Conservation (phyloP, 106 monocot species). For the Acanthochlamys bracteata region DNA sequence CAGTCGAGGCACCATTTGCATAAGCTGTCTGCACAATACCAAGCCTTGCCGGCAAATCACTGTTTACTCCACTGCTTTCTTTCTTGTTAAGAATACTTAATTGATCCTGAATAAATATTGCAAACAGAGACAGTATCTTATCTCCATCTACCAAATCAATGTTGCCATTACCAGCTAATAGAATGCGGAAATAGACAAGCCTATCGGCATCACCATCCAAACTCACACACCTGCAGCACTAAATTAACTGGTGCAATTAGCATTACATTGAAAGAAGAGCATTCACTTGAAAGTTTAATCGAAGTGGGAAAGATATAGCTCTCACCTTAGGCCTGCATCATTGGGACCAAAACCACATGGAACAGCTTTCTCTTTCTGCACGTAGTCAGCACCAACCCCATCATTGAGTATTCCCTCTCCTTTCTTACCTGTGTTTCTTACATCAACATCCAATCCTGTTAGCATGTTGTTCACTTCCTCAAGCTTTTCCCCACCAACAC, state of each 20-base stretch:
- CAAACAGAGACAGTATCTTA: constrained; percentile 90
- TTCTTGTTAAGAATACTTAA: constrained; percentile 34
- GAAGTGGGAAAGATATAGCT: constrained; percentile 1
- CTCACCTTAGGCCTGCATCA: constrained; percentile 69
- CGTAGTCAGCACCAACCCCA: constrained; percentile 82
- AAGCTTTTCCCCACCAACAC: constrained; percentile 84
- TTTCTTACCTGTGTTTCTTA: constrained; percentile 58
- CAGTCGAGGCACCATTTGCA: constrained; percentile 93
- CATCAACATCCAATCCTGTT: constrained; percentile 40
- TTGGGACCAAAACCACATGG: constrained; percentile 55
- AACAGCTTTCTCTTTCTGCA: constrained; percentile 81
- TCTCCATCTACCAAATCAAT: constrained; percentile 93
- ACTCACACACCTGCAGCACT: constrained; percentile 82
- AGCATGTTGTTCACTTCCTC: constrained; percentile 46
- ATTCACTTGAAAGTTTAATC: not conserved
- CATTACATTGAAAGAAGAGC: constrained; percentile 7
- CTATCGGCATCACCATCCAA: constrained; percentile 96
- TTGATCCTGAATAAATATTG: constrained; percentile 79
- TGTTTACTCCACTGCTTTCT: not conserved
- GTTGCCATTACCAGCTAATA: constrained; percentile 18
- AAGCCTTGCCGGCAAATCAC: constrained; percentile 34
- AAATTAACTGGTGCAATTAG: constrained; percentile 18
- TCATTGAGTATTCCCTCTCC: constrained; percentile 87
- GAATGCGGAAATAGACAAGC: constrained; percentile 68
- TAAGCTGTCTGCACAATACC: constrained; percentile 93